Conservation (phyloP, 2,329 filamentous ascomycete genomes). For the Ophiostoma australiae region DNA sequence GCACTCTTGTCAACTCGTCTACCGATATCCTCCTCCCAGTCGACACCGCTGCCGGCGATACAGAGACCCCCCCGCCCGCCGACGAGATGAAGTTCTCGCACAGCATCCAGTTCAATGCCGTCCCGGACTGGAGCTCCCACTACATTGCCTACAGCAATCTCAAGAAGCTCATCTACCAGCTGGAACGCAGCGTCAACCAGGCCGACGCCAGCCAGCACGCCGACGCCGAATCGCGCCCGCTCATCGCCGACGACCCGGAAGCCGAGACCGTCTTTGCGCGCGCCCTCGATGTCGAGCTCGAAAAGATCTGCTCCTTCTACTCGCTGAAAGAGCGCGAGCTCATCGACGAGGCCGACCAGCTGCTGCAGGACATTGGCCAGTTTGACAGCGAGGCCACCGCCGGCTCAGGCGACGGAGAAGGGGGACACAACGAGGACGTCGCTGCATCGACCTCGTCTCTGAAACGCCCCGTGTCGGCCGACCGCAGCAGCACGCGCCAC, state of each 20-base stretch:
- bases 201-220: constrained; percentile 52
- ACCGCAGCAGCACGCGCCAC: constrained; percentile 39
- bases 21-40: background rate
- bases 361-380: constrained; percentile 68
- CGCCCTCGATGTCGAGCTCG: constrained; percentile 80
- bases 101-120: constrained; percentile 98
- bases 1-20: background rate
- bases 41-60: background rate
- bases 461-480: constrained; percentile 19
- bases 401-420: background rate
- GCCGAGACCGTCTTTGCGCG: constrained; percentile 77
- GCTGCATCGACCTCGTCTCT: background rate
- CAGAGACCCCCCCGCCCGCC: background rate
- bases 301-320: constrained; percentile 92
- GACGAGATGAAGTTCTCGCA: constrained; percentile 93
- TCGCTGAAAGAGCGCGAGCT: constrained; percentile 84
- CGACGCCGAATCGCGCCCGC: constrained; percentile 79
- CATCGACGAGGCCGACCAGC: constrained; percentile 68
- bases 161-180: constrained; percentile 96
- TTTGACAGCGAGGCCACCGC: constrained; percentile 52
- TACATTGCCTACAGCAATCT: constrained; percentile 98
- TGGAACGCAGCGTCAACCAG: constrained; percentile 76
- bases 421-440: background rate
- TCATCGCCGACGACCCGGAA: constrained; percentile 63
- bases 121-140: constrained; percentile 98